These are phyloP conservation scores for Ichthyophonus hoferi DNA, from an alignment of 208 protist genomes.

Conservation along the genomic window DNA sequence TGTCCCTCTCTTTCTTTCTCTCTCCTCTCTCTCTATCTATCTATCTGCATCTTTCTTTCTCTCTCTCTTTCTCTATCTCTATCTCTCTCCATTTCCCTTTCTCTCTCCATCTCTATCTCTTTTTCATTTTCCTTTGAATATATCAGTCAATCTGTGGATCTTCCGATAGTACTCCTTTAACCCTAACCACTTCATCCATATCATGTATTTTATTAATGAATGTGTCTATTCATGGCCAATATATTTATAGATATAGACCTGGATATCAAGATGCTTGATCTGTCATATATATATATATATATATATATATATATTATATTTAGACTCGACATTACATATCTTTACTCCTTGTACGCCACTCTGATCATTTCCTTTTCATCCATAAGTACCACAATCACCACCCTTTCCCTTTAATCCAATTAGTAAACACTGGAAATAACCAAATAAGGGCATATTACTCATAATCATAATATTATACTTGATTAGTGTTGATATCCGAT, in stretches of 20 bases:
- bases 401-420: too few relatives aligned
- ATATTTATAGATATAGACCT: too few relatives aligned
- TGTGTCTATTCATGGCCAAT: not conserved
- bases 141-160: not conserved
- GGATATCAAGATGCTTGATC: too few relatives aligned
- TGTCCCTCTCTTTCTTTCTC: not conserved
- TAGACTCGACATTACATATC: too few relatives aligned
- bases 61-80: not conserved
- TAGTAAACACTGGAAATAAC: too few relatives aligned
- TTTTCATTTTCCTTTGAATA: not conserved
- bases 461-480: not conserved
- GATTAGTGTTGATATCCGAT: not conserved
- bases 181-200: not conserved
- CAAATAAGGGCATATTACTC: too few relatives aligned
- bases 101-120: not conserved
- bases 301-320: too few relatives aligned
- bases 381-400: too few relatives aligned
- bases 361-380: too few relatives aligned
- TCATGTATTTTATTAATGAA: not conserved
- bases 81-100: not conserved
- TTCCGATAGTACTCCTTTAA: not conserved
- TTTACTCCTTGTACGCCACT: too few relatives aligned
- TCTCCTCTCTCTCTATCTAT: not conserved
- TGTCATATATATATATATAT: too few relatives aligned
- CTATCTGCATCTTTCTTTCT: not conserved